Evolutionary conservation across 352 stramenopile species (phyloP).

Genomic region (Globisporangium canariense): DNA sequence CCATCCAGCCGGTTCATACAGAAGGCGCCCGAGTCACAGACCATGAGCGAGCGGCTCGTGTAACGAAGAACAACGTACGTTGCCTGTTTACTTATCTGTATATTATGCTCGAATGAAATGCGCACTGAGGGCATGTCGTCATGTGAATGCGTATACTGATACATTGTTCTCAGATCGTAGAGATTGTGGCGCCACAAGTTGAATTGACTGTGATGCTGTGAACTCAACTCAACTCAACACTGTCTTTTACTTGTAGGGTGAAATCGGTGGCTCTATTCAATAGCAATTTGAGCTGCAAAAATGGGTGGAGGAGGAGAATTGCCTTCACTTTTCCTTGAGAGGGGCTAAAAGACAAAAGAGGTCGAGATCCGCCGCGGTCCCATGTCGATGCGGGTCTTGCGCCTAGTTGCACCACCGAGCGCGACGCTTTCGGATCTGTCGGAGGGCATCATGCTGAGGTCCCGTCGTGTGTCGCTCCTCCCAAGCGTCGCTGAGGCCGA

Average conservation of each 20-base stretch:
- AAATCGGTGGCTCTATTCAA: not conserved
- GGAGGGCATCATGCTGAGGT: not conserved
- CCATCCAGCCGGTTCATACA: not conserved
- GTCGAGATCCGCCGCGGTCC: slow-evolving; percentile 32
- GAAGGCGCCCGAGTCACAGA: slow-evolving; percentile 11
- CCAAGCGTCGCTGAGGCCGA: not conserved
- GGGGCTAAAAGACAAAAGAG: slow-evolving; percentile 41
- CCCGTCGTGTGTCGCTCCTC: not conserved
- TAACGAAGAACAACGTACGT: not conserved
- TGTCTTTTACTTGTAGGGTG: not conserved
- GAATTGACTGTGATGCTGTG: too few species aligned
- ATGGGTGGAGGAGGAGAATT: not conserved
- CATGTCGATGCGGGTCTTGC: slow-evolving; percentile 23
- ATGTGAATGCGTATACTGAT: too few species aligned
- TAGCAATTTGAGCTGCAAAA: not conserved
- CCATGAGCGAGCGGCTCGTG: slow-evolving; percentile 17
- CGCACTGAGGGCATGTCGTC: too few species aligned
- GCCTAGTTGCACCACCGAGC: slow-evolving; percentile 11
- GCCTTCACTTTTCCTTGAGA: not conserved
- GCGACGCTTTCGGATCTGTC: slow-evolving; percentile 16
- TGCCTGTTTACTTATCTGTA: not conserved
- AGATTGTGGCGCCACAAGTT: too few species aligned
- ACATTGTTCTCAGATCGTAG: too few species aligned
- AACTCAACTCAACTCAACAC: too few species aligned
- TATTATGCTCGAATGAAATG: not conserved